Evolutionary conservation across 2,329 filamentous ascomycete genomes (phyloP), one percentile per base, ranked within the genome.

Genomic region (Tolypocladium nubicola): DNA sequence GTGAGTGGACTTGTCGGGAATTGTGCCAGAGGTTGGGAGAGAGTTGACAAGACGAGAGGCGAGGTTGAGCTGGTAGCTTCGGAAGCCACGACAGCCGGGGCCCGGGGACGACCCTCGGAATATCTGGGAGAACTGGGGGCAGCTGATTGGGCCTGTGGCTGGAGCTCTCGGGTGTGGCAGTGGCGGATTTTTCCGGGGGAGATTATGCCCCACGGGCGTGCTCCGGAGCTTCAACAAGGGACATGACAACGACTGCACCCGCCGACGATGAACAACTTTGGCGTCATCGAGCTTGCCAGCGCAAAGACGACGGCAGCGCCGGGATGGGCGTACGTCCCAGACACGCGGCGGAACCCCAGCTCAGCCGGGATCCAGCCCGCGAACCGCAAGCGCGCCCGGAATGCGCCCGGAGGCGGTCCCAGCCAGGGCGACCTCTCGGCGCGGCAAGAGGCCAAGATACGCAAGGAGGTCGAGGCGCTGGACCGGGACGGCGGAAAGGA

Each of bases 281-380:
- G 89, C 65, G 90, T 97, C 65, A 86, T 95, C 72, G 87, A 96
- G 64, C 77, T 97, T 58, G 88, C 90, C 40, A 85, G 83, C 67
- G 77, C 84, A 35, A 84, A 84, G 60, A 85, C 84, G 19, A 82
- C 83, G 50, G 77, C 81, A 50, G 88, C 90, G 1, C 91, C 93
- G 1, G 93, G 93, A 66, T 97, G 91, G 88, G 90, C 90, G 14
- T 96, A 96, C 70, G 89, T 97, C 1, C 86, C 91, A 37, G 90
- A 96, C 68, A 85, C 82, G 68, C 80, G 71, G 47, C 79, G 81
- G 57, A 79, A 83, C 57, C 79, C 59, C 3, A 58, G 81, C 14
- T 78, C 83, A 11, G 79, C 80, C 55, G 78, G 78, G 59, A 73
- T 76, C 61, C 73, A 71, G 60, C 78, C 75, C 58, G 73, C 75